These are phyloP conservation scores for Ceratobasidium sp. DNA, from an alignment of 1,284 basidiomycete genomes.

Conservation along the genomic window DNA sequence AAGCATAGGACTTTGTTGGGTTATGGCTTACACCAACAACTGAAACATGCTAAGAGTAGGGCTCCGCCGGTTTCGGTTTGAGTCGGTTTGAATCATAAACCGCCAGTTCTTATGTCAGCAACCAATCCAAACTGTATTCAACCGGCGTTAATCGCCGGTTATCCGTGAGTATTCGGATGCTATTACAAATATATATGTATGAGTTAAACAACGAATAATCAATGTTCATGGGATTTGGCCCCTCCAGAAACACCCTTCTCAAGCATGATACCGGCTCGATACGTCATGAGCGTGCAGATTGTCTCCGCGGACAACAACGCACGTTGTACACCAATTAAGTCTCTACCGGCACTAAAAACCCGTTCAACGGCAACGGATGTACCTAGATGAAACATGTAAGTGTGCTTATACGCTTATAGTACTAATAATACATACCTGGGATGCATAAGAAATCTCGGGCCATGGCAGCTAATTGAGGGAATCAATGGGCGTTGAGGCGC, in stretches of 20 bases:
- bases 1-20: too few species aligned
- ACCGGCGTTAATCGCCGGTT: not conserved
- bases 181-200: not conserved
- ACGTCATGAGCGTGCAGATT: not conserved
- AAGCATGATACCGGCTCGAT: not conserved
- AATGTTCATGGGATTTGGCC: too few species aligned
- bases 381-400: not conserved
- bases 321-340: not conserved
- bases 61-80: too few species aligned
- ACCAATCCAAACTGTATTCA: not conserved
- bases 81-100: too few species aligned
- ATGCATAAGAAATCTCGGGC: conserved; percentile 4
- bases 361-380: not conserved
- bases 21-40: too few species aligned
- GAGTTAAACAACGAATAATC: not conserved
- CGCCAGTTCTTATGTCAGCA: too few species aligned
- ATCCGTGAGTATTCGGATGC: not conserved
- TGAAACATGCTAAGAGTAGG: too few species aligned
- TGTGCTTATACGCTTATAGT: not conserved
- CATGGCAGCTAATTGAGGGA: not conserved
- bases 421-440: not conserved
- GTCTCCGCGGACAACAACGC: not conserved
- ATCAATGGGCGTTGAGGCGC: not conserved
- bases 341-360: not conserved
- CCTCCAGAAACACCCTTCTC: not conserved